Base-by-base conservation (phyloP, 129 eudicot species). In the Pulicaria dysenterica region DNA sequence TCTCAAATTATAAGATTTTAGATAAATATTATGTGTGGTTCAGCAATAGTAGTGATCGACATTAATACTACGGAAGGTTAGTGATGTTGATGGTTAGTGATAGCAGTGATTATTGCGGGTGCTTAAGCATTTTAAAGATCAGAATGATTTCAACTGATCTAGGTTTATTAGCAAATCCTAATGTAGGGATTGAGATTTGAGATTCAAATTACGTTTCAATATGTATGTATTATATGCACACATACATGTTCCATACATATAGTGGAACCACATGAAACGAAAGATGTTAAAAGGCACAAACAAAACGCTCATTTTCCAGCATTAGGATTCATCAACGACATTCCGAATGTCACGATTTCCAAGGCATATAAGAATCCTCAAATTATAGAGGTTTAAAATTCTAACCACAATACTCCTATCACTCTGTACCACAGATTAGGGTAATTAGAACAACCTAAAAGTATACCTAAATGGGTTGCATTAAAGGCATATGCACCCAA, bases 401-500 rank as follows among this genome's bases (percentile, higher is more conserved):
- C 58, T 75, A 65, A 55, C 47, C 67, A 65, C 47, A 54, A 49
- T 63, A 51, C 79, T 51, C 14, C 44, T 15, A 38, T 9, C 48
- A 19, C 46, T 10, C 44, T 62, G 34, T 69, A 47, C 75, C 81
- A 59, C 14, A 45, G 12, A 53, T 19, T 76, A 39, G 24, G 51
- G 62, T 58, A 58, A 68, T 5, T 15, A 37, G n/a, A 73, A 61
- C 69, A 61, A 41, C 42, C 72, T 70, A 62, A 70, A 61, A 61
- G 8, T 61, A 39, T 41, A 37, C 50, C 58, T 66, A 77, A 68
- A 17, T 36, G 40, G 70, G 63, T 59, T 59, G 69, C 70, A 68
- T 68, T 77, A 17, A 57, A 61, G 51, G 44, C 16, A 60, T 69
- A 77, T 68, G 75, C 75, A 68, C 70, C 51, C 38, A 39, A 43